Evolutionary conservation across 2,329 filamentous ascomycete genomes (phyloP), one percentile per base, ranked within the genome.

Genomic region (Gremmenia infestans): DNA sequence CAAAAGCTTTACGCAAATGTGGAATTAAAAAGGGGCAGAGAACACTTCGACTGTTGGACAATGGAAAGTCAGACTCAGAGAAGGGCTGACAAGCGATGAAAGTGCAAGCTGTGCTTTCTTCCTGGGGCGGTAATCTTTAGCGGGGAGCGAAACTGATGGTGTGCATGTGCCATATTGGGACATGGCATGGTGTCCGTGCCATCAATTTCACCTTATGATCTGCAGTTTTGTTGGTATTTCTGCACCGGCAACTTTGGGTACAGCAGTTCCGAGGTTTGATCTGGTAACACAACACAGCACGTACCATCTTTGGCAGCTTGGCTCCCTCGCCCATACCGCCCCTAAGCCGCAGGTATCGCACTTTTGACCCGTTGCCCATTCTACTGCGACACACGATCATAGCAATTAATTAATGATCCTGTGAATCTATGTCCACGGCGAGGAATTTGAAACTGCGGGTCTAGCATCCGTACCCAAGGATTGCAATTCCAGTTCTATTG

Each of bases 1-100:
- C 11, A 46, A 53, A 19, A 57, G 49, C n/a, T 61, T 61, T 50
- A 39, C 46, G 52, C 49, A 43, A 48, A 28, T 61, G 55, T 61
- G 61, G 57, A 40, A 42, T 22, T 50, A 56, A 28, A 52, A 56
- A 28, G 47, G 57, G 1, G 59, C 50, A 11, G 40, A 56, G 25
- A 54, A 19, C 35, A 66, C 65, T 1, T 58, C 55, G 9, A 68
- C 64, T 3, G 40, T 14, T 3, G 54, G 46, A 39, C 23, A 17
- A 25, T 69, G 67, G 67, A 53, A 55, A 57, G 63, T 28, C 47
- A 55, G 22, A 9, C 8, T 19, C 11, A 63, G n/a, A 50, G 52
- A 47, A 35, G 63, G 22, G 60, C 63, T 50, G 56, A 57, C 22
- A 14, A 47, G 32, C 7, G 48, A 25, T 15, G 36, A 22, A 5